Evolutionary conservation across 441 rosid genomes (phyloP).

Genomic region (Populus hybrid): DNA sequence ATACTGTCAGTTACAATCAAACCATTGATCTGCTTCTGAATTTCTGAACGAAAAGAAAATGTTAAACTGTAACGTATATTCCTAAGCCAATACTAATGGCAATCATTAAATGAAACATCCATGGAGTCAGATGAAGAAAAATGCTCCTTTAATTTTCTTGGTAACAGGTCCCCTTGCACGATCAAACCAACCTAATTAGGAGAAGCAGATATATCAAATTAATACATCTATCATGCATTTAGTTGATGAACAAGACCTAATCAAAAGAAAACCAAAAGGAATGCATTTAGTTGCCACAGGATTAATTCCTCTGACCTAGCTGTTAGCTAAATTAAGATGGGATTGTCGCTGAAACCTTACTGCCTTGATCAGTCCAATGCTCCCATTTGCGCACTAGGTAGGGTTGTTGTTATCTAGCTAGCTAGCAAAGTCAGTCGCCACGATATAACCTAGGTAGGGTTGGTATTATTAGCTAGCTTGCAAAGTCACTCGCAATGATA

Average conservation of each 20-base stretch:
- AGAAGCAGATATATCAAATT: not conserved
- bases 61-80: not conserved
- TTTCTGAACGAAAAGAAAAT: not conserved
- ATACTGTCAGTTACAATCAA: not conserved
- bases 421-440: not conserved
- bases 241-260: too few relatives aligned
- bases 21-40: not conserved
- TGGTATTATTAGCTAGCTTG: not conserved
- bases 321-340: too few relatives aligned
- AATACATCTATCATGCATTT: not conserved
- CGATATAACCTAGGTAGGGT: not conserved
- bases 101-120: not conserved
- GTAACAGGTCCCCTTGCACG: not conserved
- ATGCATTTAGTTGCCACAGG: too few relatives aligned
- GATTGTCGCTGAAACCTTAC: too few relatives aligned
- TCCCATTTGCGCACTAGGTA: not conserved
- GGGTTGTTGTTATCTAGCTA: not conserved
- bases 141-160: not conserved
- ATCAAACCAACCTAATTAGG: not conserved
- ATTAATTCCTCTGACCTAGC: too few relatives aligned
- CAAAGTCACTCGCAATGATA: not conserved
- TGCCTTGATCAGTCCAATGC: not conserved
- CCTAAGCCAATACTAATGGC: not conserved
- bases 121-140: not conserved
- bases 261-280: too few relatives aligned